Base-by-base conservation (phyloP, 768 basidiomycete species). In the Leccinum subgranulosum region DNA sequence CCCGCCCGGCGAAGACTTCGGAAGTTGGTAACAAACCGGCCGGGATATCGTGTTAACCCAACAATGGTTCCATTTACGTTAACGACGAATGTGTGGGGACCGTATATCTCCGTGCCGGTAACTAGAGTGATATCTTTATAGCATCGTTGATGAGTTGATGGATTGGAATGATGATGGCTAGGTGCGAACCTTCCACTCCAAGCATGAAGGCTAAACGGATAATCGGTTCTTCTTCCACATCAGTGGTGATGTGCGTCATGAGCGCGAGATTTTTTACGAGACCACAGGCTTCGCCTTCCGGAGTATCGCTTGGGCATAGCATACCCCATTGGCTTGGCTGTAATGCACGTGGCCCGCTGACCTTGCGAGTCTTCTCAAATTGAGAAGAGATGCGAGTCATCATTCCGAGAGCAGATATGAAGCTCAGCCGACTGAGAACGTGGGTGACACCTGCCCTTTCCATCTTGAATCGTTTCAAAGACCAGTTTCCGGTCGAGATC, bases 291-390 rank as follows among this genome's bases (percentile, higher is more conserved):
- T 99, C 97, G 69, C 97, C 97, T 86, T 99, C 97, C 0, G 97
- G 97, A 0, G 97, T 99, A 73, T 99, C 97, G 69, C 92, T 94
- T 1, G 97, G 93, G 75, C 97, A 99, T 19, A 98, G 78, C 78
- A 99, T 92, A 36, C 97, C 97, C 97, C 97, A 99, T 74, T 99
- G 97, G 80, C 89, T 92, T 5, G 97, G 96, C 70, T 99, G 97
- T 59, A 99, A 74, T 21, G 96, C 95, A 66, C 97, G 85, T 29
- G 97, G 97, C 43, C 97, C 97, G 63, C 93, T 96, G 58, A 99
- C 97, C 73, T 99, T 99, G 57, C 97, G 80, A 21, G 97, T 98
- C 82, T 99, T 99, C 74, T 99, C 97, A 70, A 99, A 99, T 75
- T 99, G 97, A 21, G 93, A 96, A 11, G 92, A 90, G 62, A 99